Evolutionary conservation across 441 rosid genomes (phyloP).

Genomic region (Arabidopsis hybrid): DNA sequence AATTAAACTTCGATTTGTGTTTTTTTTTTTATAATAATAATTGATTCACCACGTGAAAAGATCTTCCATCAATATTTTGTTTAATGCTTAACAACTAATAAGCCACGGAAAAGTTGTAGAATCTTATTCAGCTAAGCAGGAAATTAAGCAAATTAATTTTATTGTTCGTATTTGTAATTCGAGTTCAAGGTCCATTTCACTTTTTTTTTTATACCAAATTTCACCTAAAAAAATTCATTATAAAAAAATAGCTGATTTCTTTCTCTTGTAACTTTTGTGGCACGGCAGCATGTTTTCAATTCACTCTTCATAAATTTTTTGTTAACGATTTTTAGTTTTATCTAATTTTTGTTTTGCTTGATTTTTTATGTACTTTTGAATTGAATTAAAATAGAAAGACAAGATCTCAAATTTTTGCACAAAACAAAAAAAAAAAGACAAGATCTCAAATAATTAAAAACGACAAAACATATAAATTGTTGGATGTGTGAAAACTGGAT

Average conservation of each 20-base stretch:
- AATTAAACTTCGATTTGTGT: background rate
- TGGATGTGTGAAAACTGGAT: slow-evolving; percentile 16
- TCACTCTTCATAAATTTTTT: background rate
- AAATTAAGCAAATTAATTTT: too few species aligned
- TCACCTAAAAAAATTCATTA: too few species aligned
- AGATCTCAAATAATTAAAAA: slow-evolving; percentile 10
- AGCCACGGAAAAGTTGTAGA: background rate
- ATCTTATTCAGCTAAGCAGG: background rate
- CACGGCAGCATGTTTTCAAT: background rate
- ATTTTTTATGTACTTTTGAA: background rate
- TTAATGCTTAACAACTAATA: background rate
- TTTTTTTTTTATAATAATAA: background rate
- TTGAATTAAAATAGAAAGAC: background rate
- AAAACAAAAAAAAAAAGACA: background rate
- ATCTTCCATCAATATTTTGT: background rate
- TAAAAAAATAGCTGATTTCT: background rate
- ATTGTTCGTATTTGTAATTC: background rate
- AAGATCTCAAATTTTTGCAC: background rate
- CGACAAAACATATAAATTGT: slow-evolving; percentile 5
- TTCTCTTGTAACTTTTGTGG: background rate
- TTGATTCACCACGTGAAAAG: background rate
- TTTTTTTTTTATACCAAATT: background rate
- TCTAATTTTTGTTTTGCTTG: background rate
- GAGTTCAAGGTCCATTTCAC: background rate
- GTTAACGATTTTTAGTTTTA: background rate